These are phyloP conservation scores for Sparassis latifolia DNA, from an alignment of 1,284 basidiomycete species.

Conservation along the genomic window DNA sequence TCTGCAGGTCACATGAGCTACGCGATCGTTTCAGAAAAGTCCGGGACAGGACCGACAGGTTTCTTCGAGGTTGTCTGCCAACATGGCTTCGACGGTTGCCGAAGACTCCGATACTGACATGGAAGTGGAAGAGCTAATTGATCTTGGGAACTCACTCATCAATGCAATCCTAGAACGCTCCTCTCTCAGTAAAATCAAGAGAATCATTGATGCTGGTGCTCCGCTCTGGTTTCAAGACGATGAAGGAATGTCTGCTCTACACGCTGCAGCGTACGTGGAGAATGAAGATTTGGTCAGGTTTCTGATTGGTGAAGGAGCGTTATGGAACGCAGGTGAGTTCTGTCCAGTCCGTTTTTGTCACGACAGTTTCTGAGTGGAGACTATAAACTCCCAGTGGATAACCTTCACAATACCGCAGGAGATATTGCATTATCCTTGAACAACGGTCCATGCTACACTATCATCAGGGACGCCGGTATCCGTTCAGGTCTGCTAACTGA, in stretches of 20 bases:
- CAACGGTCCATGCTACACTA: slow-evolving; percentile 62
- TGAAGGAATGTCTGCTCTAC: slow-evolving; percentile 76
- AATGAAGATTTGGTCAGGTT: slow-evolving; percentile 55
- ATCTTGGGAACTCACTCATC: slow-evolving; percentile 53
- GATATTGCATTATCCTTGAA: slow-evolving; percentile 87
- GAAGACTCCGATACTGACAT: slow-evolving; percentile 19
- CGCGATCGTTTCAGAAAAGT: no score
- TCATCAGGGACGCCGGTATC: slow-evolving; percentile 83
- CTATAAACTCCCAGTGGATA: slow-evolving; percentile 59
- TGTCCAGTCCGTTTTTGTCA: not conserved
- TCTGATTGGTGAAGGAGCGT: slow-evolving; percentile 76
- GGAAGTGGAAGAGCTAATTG: slow-evolving; percentile 39
- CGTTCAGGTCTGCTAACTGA: slow-evolving; percentile 55
- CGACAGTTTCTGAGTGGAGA: slow-evolving; percentile 57
- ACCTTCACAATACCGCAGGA: slow-evolving; percentile 74
- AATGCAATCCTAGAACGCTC: slow-evolving; percentile 47
- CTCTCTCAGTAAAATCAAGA: slow-evolving; percentile 42
- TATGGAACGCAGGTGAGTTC: slow-evolving; percentile 82
- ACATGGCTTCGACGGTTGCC: not conserved
- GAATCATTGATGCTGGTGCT: slow-evolving; percentile 63
- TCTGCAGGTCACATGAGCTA: no score
- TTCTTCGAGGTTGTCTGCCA: no score
- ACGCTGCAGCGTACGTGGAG: slow-evolving; percentile 81
- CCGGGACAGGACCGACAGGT: no score
- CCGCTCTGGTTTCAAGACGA: slow-evolving; percentile 92